Conservation (phyloP, 1,284 basidiomycete genomes). For the Porodaedalea pini region DNA sequence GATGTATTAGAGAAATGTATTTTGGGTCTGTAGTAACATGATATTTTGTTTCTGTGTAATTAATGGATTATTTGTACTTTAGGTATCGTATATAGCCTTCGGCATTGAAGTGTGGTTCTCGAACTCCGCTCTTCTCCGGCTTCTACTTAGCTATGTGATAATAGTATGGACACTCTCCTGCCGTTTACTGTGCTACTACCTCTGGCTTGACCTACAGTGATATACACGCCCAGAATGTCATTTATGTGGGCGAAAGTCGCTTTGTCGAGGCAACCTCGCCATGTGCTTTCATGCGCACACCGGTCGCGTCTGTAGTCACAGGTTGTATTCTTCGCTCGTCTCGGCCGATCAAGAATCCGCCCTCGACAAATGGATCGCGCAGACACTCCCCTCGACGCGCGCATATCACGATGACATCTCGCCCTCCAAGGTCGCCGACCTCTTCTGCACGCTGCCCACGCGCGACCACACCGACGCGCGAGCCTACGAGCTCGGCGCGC, state of each 20-base stretch:
- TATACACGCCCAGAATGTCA: not conserved
- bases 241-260: not conserved
- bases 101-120: too few relatives aligned
- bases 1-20: not conserved
- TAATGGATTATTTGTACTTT: too few relatives aligned
- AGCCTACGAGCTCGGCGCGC: not conserved
- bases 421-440: constrained; percentile 14
- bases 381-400: not conserved
- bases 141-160: too few relatives aligned
- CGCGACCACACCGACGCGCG: not conserved
- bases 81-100: too few relatives aligned
- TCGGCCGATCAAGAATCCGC: constrained; percentile 2
- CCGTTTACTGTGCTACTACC: not conserved
- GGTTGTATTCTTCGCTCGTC: not conserved
- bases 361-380: constrained; percentile 13
- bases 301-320: not conserved
- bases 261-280: not conserved
- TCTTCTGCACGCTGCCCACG: constrained; percentile 18
- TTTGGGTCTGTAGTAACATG: too few relatives aligned
- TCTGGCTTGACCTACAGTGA: not conserved
- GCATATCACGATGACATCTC: constrained; percentile 12
- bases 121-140: too few relatives aligned
- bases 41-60: too few relatives aligned
- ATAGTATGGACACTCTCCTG: not conserved
- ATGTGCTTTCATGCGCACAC: too few relatives aligned